These are phyloP conservation scores for Xylaria sp. DNA, from an alignment of 2,329 filamentous ascomycete genomes.

Conservation along the genomic window DNA sequence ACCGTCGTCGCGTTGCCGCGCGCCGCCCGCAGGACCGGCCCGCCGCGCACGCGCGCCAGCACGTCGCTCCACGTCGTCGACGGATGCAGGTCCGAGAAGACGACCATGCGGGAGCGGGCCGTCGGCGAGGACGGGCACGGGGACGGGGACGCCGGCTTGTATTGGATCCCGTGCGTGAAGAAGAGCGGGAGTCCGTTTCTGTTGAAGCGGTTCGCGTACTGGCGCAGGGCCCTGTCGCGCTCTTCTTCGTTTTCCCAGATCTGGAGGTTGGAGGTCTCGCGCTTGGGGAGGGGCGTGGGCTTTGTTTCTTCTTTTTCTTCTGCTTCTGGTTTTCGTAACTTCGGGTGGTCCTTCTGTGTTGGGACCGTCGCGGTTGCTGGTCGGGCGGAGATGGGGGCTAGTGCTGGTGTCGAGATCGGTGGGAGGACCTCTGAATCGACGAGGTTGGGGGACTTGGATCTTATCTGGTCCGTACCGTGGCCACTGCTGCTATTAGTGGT, in stretches of 20 bases:
- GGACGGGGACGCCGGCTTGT: not conserved
- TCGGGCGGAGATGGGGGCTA: not conserved
- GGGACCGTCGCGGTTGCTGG: not conserved
- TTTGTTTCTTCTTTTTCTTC: not conserved
- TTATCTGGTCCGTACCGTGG: not conserved
- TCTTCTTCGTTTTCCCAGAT: constrained; percentile 15
- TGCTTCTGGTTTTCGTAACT: not conserved
- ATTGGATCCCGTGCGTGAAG: constrained; percentile 14
- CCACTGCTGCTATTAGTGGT: not conserved
- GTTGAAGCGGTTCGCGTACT: not conserved
- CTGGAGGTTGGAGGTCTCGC: not conserved
- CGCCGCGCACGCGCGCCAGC: constrained; percentile 35
- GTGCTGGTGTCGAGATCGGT: not conserved
- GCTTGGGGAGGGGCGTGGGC: not conserved
- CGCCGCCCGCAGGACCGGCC: constrained; percentile 20
- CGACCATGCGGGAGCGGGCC: constrained; percentile 34
- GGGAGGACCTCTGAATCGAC: not conserved
- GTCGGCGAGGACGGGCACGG: too few relatives aligned
- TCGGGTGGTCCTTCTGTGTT: not conserved
- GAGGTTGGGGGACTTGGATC: not conserved
- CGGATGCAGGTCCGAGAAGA: constrained; percentile 28
- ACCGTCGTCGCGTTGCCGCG: not conserved
- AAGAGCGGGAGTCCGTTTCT: not conserved
- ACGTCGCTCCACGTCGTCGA: constrained; percentile 8
- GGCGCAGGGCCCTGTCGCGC: not conserved